phyloP scores from a whole-genome alignment of 805 yeast species.

The Candida rishiriensis region DNA sequence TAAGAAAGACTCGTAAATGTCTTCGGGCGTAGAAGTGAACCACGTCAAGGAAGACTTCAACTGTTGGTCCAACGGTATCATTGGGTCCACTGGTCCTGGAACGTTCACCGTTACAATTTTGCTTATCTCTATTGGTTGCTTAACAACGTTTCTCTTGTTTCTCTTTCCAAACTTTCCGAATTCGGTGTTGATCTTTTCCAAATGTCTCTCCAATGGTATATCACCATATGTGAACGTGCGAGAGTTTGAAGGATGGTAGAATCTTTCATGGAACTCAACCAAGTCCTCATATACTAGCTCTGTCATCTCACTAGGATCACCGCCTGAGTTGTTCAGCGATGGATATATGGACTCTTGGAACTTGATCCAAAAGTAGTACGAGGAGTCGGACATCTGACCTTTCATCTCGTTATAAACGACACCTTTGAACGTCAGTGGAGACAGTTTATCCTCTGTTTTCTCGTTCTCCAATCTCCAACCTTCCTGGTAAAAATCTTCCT shows the following conservation, averaged over 20 bases:
- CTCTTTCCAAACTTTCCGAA: conserved; percentile 53
- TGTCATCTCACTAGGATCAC: conserved; percentile 83
- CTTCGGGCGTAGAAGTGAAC: conserved; percentile 73
- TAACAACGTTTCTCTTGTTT: conserved; percentile 25
- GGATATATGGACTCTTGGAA: conserved; percentile 84
- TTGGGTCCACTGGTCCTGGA: conserved; percentile 80
- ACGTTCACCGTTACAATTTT: conserved; percentile 34
- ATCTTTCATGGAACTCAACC: conserved; percentile 63
- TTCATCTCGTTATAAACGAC: conserved; percentile 99
- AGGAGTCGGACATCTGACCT: conserved; percentile 88
- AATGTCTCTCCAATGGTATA: conserved; percentile 57
- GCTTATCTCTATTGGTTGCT: conserved; percentile 43
- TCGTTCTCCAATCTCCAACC: conserved; percentile 95
- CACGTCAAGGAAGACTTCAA: conserved; percentile 82
- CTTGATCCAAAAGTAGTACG: conserved; percentile 78
- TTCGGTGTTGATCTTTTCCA: conserved; percentile 49
- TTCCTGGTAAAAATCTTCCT: conserved; percentile 86
- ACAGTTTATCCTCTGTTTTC: conserved; percentile 46
- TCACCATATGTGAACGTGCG: conserved; percentile 85
- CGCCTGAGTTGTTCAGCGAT: conserved; percentile 84
- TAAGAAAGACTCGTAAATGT: conserved; percentile 65
- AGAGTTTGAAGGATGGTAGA: conserved; percentile 90
- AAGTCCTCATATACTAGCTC: conserved; percentile 70
- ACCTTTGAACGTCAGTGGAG: conserved; percentile 79
- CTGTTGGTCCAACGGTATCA: conserved; percentile 63